These are phyloP conservation scores for Murraya koenigii DNA, from an alignment of 345 rosid genomes.

Conservation along the genomic window DNA sequence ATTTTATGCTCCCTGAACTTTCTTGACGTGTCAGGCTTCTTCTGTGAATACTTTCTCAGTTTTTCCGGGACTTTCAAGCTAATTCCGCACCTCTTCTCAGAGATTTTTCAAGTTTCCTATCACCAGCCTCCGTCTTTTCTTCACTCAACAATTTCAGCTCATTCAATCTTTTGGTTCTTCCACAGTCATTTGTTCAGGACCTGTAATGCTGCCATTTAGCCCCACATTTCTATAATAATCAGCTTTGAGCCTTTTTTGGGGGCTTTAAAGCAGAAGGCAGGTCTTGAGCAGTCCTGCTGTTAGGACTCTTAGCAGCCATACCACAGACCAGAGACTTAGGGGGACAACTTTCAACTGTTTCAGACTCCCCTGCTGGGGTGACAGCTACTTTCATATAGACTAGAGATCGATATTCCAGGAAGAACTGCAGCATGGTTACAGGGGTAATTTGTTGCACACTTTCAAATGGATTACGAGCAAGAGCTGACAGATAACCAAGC, in stretches of 20 bases:
- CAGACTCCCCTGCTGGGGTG: slow-evolving; percentile 32
- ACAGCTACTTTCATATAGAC: slow-evolving; percentile 35
- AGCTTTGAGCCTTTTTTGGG: slow-evolving; percentile 25
- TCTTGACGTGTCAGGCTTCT: background rate
- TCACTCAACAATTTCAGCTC: slow-evolving; percentile 36
- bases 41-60: background rate
- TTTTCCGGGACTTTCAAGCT: slow-evolving; percentile 12
- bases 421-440: slow-evolving; percentile 28
- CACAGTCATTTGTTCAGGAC: slow-evolving; percentile 34
- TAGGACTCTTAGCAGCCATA: slow-evolving; percentile 15
- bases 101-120: slow-evolving; percentile 22
- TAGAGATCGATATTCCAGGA: slow-evolving; percentile 35
- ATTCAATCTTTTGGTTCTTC: background rate
- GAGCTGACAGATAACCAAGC: slow-evolving; percentile 35
- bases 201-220: slow-evolving; percentile 17
- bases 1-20: slow-evolving; percentile 39
- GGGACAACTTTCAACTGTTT: slow-evolving; percentile 14
- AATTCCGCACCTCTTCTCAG: slow-evolving; percentile 25
- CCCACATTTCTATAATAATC: slow-evolving; percentile 21
- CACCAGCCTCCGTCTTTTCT: slow-evolving; percentile 30
- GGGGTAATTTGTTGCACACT: slow-evolving; percentile 24
- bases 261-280: slow-evolving; percentile 26
- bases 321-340: slow-evolving; percentile 19
- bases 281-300: slow-evolving; percentile 18
- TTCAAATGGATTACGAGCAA: slow-evolving; percentile 39